These are phyloP conservation scores for Flaveria brownii DNA, from an alignment of 129 eudicot genomes.

Conservation along the genomic window DNA sequence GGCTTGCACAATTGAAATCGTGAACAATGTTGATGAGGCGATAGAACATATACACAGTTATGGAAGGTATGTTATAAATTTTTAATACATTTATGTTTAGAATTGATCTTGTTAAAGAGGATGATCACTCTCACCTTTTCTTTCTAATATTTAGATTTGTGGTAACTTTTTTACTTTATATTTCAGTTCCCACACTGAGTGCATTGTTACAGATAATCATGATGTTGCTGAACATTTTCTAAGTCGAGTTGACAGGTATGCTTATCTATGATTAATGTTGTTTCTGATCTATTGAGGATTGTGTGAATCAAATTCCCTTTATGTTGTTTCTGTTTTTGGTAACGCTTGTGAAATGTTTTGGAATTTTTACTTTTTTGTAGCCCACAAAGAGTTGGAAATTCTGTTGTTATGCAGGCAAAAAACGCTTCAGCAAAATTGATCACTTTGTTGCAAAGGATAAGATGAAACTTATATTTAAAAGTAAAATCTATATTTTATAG, in stretches of 20 bases:
- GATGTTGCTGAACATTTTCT: conserved; percentile 68
- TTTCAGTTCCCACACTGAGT: conserved; percentile 88
- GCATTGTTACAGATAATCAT: conserved; percentile 73
- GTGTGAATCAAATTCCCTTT: background rate
- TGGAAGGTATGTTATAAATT: conserved; percentile 61
- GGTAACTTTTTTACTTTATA: conserved; percentile 25
- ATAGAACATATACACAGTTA: conserved; percentile 73
- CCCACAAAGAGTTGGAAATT: too few species aligned
- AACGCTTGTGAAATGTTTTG: too few species aligned
- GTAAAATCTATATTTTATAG: too few species aligned
- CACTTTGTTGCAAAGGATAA: too few species aligned
- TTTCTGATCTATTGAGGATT: background rate
- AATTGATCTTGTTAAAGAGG: background rate
- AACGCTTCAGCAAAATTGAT: too few species aligned
- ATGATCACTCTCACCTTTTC: background rate
- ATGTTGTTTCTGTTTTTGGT: background rate
- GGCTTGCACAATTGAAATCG: conserved; percentile 85
- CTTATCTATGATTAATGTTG: background rate
- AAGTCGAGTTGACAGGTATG: conserved; percentile 81
- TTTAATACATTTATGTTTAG: background rate
- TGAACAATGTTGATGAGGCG: conserved; percentile 74
- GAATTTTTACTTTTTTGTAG: too few species aligned
- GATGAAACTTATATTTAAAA: too few species aligned
- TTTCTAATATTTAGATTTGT: conserved; percentile 1
- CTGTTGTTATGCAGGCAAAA: too few species aligned